Evolutionary conservation across 208 protist genomes (phyloP).

Genomic region (Leishmania arabica): DNA sequence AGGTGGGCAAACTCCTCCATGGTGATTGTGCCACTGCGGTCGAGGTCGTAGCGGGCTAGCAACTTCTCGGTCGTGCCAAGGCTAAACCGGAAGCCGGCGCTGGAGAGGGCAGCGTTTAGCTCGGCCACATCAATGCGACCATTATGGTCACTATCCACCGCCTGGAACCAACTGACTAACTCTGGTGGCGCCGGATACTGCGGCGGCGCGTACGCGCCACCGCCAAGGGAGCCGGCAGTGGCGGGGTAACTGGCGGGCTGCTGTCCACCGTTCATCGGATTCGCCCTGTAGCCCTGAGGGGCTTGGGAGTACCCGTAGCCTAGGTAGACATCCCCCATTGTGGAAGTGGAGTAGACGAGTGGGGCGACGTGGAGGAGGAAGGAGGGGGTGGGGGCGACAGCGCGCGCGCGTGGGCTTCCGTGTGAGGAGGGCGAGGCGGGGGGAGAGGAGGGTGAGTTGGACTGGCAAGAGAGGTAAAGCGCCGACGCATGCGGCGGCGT

Average conservation of each 20-base stretch:
- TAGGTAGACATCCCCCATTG: not conserved
- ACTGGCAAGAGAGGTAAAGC: not conserved
- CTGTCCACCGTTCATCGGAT: not conserved
- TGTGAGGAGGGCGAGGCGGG: too few relatives aligned
- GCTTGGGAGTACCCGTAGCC: not conserved
- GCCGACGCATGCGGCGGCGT: not conserved
- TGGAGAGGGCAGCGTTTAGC: constrained; percentile 64
- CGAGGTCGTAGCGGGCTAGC: constrained; percentile 70
- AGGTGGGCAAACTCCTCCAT: constrained; percentile 74
- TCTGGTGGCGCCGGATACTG: constrained; percentile 21
- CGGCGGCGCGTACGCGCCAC: constrained; percentile 8
- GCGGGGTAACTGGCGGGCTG: not conserved
- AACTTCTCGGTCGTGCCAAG: constrained; percentile 70
- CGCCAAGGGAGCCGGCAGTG: not conserved
- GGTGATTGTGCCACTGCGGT: constrained; percentile 56
- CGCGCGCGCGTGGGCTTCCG: not conserved
- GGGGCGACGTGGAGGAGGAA: not conserved
- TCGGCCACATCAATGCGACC: constrained; percentile 64
- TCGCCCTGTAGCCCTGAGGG: not conserved
- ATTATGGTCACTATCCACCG: constrained; percentile 61
- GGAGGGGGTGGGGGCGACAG: not conserved
- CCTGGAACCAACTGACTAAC: constrained; percentile 57
- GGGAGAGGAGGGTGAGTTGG: not conserved
- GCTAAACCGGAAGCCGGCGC: constrained; percentile 59
- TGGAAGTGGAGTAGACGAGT: not conserved